Base-by-base conservation (phyloP, 345 rosid genomes). In the Populus euphratica region DNA sequence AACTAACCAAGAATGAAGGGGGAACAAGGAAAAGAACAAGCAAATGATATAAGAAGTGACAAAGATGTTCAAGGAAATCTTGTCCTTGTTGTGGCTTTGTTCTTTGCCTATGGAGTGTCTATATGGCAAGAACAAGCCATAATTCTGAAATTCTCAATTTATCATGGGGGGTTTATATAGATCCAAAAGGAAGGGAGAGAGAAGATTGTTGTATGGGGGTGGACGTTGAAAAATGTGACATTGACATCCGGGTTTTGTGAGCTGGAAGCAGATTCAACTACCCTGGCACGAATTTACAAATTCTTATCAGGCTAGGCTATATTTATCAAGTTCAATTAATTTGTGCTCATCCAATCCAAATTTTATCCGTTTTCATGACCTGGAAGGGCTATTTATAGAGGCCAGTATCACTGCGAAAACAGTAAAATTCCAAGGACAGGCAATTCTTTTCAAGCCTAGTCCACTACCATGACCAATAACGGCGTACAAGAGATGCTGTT, bases 221-320 rank as follows among this genome's bases (percentile, higher is more conserved):
- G 75, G 71, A 77, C 84, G 86, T 87, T 83, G 91, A 83, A 81
- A 82, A 72, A 63, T 20, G 85, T 35, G 84, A 76, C 77, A 8
- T 27, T 62, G 8, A 27, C 44, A 64, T 44, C 10, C 35, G 39
- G 21, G 21, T 35, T 62, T 76, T 20, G 56, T 17, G 80, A 81
- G 76, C 76, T 85, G 69, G 84, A 64, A 79, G 64, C 75, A 27
- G 63, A 72, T 72, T 75, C 83, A 87, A 86, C 89, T 0, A 73
- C 83, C 89, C 88, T 69, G 47, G 25, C 68, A 23, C 44, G 76
- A 29, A 63, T 49, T 5, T 33, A 31, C 2, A 33, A 33, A 33
- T 33, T 31, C 33, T 2, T 2, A 31, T 2, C 35, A 33, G 35
- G 35, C 35, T 33, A 33, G 35, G 35, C 35, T 41, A 4, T 9